phyloP scores from a whole-genome alignment of 75 land plant genomes.

The Gnetum montanum region DNA sequence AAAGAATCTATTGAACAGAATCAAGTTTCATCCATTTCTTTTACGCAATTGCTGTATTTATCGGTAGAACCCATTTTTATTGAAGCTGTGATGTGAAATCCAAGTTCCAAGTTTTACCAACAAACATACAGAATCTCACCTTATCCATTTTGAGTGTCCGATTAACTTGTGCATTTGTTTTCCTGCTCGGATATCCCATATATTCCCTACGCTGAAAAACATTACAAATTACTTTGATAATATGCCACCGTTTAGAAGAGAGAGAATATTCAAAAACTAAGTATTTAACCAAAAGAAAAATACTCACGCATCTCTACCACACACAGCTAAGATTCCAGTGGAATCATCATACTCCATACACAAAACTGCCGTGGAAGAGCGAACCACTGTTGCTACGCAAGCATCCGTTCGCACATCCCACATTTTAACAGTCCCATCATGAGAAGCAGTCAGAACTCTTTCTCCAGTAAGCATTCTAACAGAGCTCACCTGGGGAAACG shows the following conservation, averaged over 20 bases:
- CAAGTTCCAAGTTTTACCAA: no score
- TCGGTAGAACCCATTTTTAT: no score
- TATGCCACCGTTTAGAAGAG: no score
- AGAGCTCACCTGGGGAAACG: slow-evolving; percentile 52
- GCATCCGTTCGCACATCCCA: slow-evolving; percentile 96
- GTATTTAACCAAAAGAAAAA: no score
- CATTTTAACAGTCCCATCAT: slow-evolving; percentile 97
- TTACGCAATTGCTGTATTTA: no score
- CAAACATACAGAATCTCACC: slow-evolving; percentile 27
- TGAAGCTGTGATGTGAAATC: no score
- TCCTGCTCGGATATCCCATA: slow-evolving; percentile 95
- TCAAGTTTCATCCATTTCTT: no score
- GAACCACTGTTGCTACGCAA: slow-evolving; percentile 97
- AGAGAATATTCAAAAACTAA: no score
- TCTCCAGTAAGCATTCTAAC: slow-evolving; percentile 90
- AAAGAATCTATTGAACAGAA: no score
- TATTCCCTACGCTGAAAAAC: slow-evolving; percentile 52
- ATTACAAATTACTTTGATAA: no score
- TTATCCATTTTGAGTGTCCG: slow-evolving; percentile 92
- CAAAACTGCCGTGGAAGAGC: slow-evolving; percentile 65
- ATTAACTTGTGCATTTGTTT: slow-evolving; percentile 75
- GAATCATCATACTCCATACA: slow-evolving; percentile 95
- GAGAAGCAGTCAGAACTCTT: slow-evolving; percentile 85
- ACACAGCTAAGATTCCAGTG: slow-evolving; percentile 82
- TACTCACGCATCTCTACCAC: slow-evolving; percentile 89